Conservation (phyloP, 176 grass and related monocot genomes). For the bread wheat (Triticum aestivum) region IWGSC_CS_RefSeq_v2.1 NC_057811.1:269494403-269494902, state of each 20-base stretch:
- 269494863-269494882: constrained; percentile 95
- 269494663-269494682: constrained; percentile 13
- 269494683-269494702: constrained; percentile 25
- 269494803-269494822: constrained; percentile 84
- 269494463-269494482: constrained; percentile 10
- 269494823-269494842: constrained; percentile 72
- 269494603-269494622: constrained; percentile 19
- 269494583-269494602: background rate
- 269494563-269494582: background rate
- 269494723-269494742: constrained; percentile 1
- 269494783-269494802: constrained; percentile 61
- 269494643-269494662: constrained; percentile 24
- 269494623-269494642: constrained; percentile 31
- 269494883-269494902: constrained; percentile 76
- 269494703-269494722: background rate
- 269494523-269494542: background rate
- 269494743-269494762: constrained; percentile 48
- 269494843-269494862: constrained; percentile 74
- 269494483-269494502: constrained; percentile 1
- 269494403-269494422: too few species aligned
- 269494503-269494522: constrained; percentile 1
- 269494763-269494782: constrained; percentile 71
- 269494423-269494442: too few species aligned
- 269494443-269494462: too few species aligned
- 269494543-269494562: background rate